phyloP scores from a whole-genome alignment of 2,329 filamentous ascomycete species.

The Phoma sp. region DNA sequence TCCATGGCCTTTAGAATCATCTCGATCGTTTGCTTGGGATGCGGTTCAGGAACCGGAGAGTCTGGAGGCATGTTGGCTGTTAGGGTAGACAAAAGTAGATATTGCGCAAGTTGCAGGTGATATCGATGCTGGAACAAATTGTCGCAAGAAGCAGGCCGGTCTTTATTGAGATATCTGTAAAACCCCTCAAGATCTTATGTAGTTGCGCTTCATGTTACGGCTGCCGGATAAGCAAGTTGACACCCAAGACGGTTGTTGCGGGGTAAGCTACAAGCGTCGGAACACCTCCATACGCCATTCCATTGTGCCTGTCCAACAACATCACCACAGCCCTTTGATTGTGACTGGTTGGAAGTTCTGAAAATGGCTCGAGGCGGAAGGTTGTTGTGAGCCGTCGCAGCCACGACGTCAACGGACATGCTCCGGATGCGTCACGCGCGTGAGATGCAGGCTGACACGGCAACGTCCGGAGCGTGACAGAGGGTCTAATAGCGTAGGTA shows the following conservation, averaged over 20 bases:
- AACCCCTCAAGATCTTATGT: not conserved
- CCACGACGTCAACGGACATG: not conserved
- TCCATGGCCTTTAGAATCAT: conserved; percentile 15
- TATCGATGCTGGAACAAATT: no score
- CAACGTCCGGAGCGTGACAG: not conserved
- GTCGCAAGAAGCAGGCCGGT: no score
- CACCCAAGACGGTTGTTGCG: conserved; percentile 3
- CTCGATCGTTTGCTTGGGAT: conserved; percentile 5
- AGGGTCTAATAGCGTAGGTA: not conserved
- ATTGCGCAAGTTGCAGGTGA: not conserved
- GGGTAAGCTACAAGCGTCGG: conserved; percentile 8
- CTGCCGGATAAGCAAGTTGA: not conserved
- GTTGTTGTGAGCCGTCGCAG: not conserved
- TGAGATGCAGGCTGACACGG: conserved; percentile 1
- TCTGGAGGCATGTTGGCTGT: not conserved
- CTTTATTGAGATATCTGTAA: not conserved
- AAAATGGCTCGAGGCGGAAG: not conserved
- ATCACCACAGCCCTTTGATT: not conserved
- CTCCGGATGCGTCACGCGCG: not conserved
- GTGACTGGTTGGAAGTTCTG: not conserved
- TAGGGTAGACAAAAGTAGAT: not conserved
- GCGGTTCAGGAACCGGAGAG: conserved; percentile 6
- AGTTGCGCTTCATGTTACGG: not conserved
- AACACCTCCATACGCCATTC: not conserved
- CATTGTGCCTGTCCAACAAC: not conserved